Conservation (phyloP, 176 grass and related monocot genomes). For the Themeda triandra region DNA sequence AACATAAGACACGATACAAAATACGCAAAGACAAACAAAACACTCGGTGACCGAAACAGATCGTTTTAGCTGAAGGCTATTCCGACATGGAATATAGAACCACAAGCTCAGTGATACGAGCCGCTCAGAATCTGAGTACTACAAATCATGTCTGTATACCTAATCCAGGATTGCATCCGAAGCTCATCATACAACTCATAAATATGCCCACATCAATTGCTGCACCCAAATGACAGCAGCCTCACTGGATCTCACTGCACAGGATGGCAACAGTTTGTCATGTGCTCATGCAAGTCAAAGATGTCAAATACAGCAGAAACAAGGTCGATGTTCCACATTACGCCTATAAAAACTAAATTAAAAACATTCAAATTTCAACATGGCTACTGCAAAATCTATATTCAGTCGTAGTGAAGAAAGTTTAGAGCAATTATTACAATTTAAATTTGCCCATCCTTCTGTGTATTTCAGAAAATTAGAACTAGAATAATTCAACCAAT, state of each 20-base stretch:
- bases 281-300: background rate
- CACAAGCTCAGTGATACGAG: background rate
- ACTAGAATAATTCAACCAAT: background rate
- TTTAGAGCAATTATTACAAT: background rate
- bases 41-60: background rate
- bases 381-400: background rate
- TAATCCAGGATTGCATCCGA: background rate
- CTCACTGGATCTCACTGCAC: slow-evolving; percentile 18
- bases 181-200: background rate
- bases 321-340: background rate
- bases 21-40: background rate
- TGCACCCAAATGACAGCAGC: background rate
- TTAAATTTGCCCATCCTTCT: background rate
- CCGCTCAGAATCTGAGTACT: slow-evolving; percentile 2
- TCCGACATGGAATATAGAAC: background rate
- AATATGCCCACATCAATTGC: background rate
- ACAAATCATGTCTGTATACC: background rate
- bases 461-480: background rate
- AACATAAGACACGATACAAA: background rate
- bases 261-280: background rate
- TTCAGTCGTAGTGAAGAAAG: background rate
- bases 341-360: background rate
- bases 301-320: background rate
- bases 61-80: background rate
- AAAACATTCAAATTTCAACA: background rate